Evolutionary conservation across 495 filamentous ascomycete genomes (phyloP).

Genomic region (Glonium stellatum): DNA sequence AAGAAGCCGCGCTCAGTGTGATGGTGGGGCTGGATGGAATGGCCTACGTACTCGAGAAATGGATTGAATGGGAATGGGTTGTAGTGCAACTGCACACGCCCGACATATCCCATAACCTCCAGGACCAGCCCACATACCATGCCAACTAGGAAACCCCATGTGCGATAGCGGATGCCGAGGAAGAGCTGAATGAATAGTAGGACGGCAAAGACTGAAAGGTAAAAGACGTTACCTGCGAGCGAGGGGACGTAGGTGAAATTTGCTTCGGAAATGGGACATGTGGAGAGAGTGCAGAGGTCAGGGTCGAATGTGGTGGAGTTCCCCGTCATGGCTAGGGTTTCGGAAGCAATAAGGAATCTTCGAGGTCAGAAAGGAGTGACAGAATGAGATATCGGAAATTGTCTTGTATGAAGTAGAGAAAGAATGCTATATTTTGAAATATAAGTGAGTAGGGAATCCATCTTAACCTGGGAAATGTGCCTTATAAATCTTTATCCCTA

Average conservation of each 20-base stretch:
- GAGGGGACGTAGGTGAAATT: constrained; percentile 37
- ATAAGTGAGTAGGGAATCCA: no score
- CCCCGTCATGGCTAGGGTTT: no score
- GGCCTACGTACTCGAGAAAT: constrained; percentile 12
- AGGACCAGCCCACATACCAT: constrained; percentile 20
- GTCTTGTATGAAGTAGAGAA: no score
- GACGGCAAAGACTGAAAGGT: constrained; percentile 34
- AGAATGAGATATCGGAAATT: no score
- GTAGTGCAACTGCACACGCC: constrained; percentile 18
- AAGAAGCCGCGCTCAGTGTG: no score
- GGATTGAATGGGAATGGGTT: constrained; percentile 23
- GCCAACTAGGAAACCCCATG: constrained; percentile 31
- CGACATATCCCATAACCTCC: constrained; percentile 25
- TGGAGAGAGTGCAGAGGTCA: constrained; percentile 35
- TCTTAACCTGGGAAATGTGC: no score
- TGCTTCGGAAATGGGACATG: constrained; percentile 33
- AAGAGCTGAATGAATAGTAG: constrained; percentile 32
- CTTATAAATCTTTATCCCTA: no score
- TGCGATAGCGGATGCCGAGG: constrained; percentile 30
- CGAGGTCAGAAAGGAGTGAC: no score
- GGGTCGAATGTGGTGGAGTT: no score
- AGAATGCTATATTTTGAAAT: no score
- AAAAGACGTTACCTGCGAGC: constrained; percentile 36
- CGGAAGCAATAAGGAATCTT: no score
- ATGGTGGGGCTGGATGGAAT: no score